These are phyloP conservation scores for Yamadazyma epiphylla DNA, from an alignment of 1,139 yeast species.

Conservation along the genomic window DNA sequence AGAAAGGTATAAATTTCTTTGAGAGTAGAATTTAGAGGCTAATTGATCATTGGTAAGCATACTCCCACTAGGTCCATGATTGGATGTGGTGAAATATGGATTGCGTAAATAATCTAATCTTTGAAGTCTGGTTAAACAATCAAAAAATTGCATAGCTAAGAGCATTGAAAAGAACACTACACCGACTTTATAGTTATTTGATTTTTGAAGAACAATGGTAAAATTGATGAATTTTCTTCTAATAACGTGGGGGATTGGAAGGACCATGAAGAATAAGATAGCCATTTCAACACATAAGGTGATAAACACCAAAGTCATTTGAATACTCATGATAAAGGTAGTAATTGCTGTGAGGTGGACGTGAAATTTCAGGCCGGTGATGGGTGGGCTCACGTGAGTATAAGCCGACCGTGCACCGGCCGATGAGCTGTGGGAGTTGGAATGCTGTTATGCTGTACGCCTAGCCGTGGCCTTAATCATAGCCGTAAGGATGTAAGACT, in stretches of 20 bases:
- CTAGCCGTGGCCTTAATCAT: too few species aligned
- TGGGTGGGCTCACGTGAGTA: too few species aligned
- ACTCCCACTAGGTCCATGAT: slow-evolving; percentile 5
- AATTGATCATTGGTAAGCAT: slow-evolving; percentile 35
- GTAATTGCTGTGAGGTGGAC: neutral
- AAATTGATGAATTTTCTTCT: slow-evolving; percentile 43
- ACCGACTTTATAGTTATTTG: slow-evolving; percentile 48
- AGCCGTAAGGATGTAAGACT: neutral
- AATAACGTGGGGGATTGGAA: slow-evolving; percentile 60
- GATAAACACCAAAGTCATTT: slow-evolving; percentile 42
- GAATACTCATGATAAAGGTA: slow-evolving; percentile 34
- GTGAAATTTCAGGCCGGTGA: too few species aligned
- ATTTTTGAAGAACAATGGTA: slow-evolving; percentile 31
- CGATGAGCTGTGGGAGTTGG: too few species aligned
- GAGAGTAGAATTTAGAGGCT: slow-evolving; percentile 62
- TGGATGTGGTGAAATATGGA: slow-evolving; percentile 20
- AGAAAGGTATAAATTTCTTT: slow-evolving; percentile 65
- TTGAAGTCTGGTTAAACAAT: slow-evolving; percentile 50
- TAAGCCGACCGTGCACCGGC: too few species aligned
- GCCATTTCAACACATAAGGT: slow-evolving; percentile 54
- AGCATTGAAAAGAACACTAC: slow-evolving; percentile 41
- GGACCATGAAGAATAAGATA: slow-evolving; percentile 46
- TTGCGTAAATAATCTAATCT: slow-evolving; percentile 22
- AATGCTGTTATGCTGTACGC: too few species aligned
- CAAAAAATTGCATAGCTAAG: slow-evolving; percentile 54